Evolutionary conservation across 306 rosid species (phyloP), one percentile per base, ranked within the genome.

Genomic region (Castanea sativa): DNA sequence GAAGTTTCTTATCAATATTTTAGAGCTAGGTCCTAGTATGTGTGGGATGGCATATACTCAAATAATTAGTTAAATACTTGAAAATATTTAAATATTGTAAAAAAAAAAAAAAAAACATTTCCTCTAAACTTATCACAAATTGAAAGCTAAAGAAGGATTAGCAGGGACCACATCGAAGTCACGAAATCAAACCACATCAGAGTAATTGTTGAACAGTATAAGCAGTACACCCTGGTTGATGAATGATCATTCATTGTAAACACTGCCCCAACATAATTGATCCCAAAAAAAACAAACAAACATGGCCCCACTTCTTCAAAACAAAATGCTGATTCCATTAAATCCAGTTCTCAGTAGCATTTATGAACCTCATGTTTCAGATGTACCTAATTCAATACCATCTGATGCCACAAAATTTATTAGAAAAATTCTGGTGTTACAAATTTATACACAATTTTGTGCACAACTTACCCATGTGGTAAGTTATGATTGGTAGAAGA

Each of bases 311-410:
- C 69, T 27, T 29, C 69, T 27, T 63, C 69, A 63, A 10, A 27
- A 29, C 20, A 75, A 16, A 83, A 33, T 60, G 63, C 63, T 78
- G 76, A 73, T 55, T 65, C 59, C 80, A 59, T 18, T 79, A 58
- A 49, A 29, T 20, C 10, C 10, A 14, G 15, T 6, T 19, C 30
- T 14, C 10, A 15, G 20, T 29, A 19, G 10, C 20, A 29, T 63
- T 63, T 15, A 27, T 4, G 5, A 60, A 12, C 30, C 32, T 13
- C 16, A 3, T 2, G 16, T 49, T 12, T 1, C 13, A 1, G 2
- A 12, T 23, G 16, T 60, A 18, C 23, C 25, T 8, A 57, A 5
- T 57, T 16, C 25, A 12, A 12, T 30, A 60, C 16, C 32, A 10
- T 23, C 53, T 12, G 16, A 49, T 49, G 16, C 16, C 16, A 45